These are phyloP conservation scores for Flaveria brownii DNA, from an alignment of 129 eudicot genomes.

Conservation along the genomic window DNA sequence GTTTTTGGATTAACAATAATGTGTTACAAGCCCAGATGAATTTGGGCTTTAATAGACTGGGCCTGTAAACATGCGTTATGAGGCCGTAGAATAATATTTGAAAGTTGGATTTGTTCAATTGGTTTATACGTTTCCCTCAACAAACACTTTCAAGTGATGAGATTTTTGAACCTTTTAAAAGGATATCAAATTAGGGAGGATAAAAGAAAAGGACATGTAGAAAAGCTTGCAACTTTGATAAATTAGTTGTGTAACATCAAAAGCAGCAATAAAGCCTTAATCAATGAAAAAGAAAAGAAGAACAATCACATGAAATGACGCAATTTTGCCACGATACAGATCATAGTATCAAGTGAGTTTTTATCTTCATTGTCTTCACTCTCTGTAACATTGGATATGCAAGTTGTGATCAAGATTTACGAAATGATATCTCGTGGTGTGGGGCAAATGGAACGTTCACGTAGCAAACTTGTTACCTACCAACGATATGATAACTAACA, in stretches of 20 bases:
- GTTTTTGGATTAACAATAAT: neutral
- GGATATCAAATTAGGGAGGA: neutral
- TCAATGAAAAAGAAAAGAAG: neutral
- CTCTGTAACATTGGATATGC: constrained; percentile 21
- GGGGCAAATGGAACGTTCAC: constrained; percentile 18
- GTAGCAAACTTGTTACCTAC: constrained; percentile 20
- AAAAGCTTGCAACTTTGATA: neutral
- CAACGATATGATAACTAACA: constrained; percentile 9
- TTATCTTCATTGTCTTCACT: constrained; percentile 27
- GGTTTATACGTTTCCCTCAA: neutral
- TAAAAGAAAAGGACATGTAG: neutral
- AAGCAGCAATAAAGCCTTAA: neutral
- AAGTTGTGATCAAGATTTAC: neutral
- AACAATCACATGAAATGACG: constrained; percentile 18
- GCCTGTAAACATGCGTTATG: neutral
- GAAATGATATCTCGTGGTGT: constrained; percentile 11
- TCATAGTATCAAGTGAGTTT: neutral
- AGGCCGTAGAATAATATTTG: neutral
- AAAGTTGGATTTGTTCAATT: neutral
- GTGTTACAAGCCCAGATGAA: neutral
- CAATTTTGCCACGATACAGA: constrained; percentile 23
- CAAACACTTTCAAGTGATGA: neutral
- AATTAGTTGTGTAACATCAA: constrained; percentile 6
- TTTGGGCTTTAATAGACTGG: neutral
- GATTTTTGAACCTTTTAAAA: neutral